phyloP scores from a whole-genome alignment of 2,329 filamentous ascomycete species.

The Zymoseptoria passerinii region DNA sequence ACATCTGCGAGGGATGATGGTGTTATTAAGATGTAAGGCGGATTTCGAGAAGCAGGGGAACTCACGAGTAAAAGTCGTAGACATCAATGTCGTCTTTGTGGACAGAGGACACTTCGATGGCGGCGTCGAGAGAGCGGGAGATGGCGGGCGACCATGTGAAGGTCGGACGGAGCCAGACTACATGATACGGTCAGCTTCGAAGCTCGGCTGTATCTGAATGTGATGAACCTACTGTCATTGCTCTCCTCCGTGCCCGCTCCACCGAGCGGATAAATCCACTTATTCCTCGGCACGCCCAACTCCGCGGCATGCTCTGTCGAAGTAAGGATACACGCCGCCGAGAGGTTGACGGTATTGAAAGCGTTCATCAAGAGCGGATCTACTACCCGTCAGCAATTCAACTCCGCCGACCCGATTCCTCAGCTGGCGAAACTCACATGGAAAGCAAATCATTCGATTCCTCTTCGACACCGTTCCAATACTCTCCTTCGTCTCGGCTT shows the following conservation, averaged over 20 bases:
- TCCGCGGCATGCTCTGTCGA: constrained; percentile 46
- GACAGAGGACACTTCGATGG: constrained; percentile 42
- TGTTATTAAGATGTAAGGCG: background rate
- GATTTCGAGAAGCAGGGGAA: background rate
- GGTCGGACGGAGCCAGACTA: constrained; percentile 55
- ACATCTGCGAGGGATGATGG: constrained; percentile 38
- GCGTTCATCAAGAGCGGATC: constrained; percentile 63
- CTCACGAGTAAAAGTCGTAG: constrained; percentile 55
- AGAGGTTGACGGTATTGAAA: constrained; percentile 60
- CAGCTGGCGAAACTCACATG: constrained; percentile 43
- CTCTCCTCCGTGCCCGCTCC: constrained; percentile 55
- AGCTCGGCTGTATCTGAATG: background rate
- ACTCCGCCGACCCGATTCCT: background rate
- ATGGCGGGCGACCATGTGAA: constrained; percentile 53
- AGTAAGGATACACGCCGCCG: constrained; percentile 53
- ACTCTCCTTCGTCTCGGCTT: constrained; percentile 37
- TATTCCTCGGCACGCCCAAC: constrained; percentile 46
- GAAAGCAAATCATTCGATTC: constrained; percentile 61
- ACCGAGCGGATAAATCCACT: constrained; percentile 57
- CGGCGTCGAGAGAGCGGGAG: constrained; percentile 48
- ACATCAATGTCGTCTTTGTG: constrained; percentile 48
- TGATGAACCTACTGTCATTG: constrained; percentile 40
- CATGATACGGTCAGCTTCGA: background rate
- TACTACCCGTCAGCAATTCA: constrained; percentile 23
- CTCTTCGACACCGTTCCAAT: constrained; percentile 48